Evolutionary conservation across 441 rosid species (phyloP).

Genomic region (Populus hybrid): DNA sequence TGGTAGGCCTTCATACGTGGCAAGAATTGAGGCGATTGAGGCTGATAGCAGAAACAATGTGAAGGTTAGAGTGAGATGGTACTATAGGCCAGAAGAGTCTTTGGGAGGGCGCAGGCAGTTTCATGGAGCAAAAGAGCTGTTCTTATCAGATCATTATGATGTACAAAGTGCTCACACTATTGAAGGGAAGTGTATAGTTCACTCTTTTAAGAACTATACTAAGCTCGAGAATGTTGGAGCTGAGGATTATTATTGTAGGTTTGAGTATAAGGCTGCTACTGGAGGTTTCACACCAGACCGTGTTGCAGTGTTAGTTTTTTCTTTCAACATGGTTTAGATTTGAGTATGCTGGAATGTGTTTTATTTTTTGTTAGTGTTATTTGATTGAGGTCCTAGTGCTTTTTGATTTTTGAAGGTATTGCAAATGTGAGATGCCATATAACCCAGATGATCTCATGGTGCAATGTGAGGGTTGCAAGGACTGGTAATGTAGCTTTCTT

Average conservation of each 20-base stretch:
- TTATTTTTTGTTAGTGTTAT: not conserved
- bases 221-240: slow-evolving; percentile 86
- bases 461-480: too few species aligned
- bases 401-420: slow-evolving; percentile 53
- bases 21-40: slow-evolving; percentile 72
- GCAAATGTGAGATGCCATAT: slow-evolving; percentile 95
- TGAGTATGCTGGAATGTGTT: slow-evolving; percentile 8
- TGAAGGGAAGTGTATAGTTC: slow-evolving; percentile 82
- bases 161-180: slow-evolving; percentile 55
- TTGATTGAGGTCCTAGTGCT: not conserved
- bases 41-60: slow-evolving; percentile 56
- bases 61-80: too few species aligned
- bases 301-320: slow-evolving; percentile 76
- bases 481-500: too few species aligned
- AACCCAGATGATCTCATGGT: slow-evolving; percentile 53
- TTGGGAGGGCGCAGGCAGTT: too few species aligned
- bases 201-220: slow-evolving; percentile 81
- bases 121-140: too few species aligned
- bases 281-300: slow-evolving; percentile 90
- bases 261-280: slow-evolving; percentile 85
- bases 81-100: too few species aligned
- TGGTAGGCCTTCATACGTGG: slow-evolving; percentile 80
- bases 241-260: slow-evolving; percentile 85
- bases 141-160: too few species aligned
- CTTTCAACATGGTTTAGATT: not conserved